phyloP scores from a whole-genome alignment of 495 filamentous ascomycete genomes.

The Aeminium ludgeri region DNA sequence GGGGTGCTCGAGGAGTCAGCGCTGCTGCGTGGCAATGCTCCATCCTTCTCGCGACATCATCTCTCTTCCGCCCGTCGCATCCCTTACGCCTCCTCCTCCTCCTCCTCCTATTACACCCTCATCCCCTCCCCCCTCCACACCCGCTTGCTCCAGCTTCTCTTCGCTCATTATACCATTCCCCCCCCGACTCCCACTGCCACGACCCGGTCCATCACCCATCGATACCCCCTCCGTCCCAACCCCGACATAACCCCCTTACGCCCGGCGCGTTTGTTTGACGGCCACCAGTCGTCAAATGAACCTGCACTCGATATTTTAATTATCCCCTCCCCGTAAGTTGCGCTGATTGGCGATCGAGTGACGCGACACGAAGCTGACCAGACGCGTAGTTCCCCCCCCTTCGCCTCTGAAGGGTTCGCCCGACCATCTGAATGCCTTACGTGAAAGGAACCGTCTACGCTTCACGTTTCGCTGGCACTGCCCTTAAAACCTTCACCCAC shows the following conservation, averaged over 20 bases:
- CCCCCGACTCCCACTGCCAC: not conserved
- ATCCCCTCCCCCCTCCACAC: too few species aligned
- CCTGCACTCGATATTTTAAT: slow-evolving; percentile 31
- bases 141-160: too few species aligned
- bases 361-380: not conserved
- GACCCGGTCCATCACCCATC: not conserved
- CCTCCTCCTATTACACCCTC: too few species aligned
- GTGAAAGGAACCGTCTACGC: slow-evolving; percentile 68
- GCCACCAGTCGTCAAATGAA: slow-evolving; percentile 45
- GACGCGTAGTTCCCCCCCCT: slow-evolving; percentile 20
- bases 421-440: slow-evolving; percentile 56
- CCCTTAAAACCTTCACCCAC: slow-evolving; percentile 88
- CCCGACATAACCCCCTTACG: too few species aligned
- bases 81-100: too few species aligned
- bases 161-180: not conserved
- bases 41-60: too few species aligned
- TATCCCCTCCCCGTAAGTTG: slow-evolving; percentile 30
- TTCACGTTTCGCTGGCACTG: slow-evolving; percentile 68
- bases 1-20: not conserved
- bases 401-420: slow-evolving; percentile 29
- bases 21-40: too few species aligned
- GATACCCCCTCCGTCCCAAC: too few species aligned
- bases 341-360: not conserved
- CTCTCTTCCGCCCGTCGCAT: too few species aligned
- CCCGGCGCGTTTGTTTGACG: slow-evolving; percentile 47